Base-by-base conservation (phyloP, 352 stramenopile species). In the Phytopythium mirpurense region DNA sequence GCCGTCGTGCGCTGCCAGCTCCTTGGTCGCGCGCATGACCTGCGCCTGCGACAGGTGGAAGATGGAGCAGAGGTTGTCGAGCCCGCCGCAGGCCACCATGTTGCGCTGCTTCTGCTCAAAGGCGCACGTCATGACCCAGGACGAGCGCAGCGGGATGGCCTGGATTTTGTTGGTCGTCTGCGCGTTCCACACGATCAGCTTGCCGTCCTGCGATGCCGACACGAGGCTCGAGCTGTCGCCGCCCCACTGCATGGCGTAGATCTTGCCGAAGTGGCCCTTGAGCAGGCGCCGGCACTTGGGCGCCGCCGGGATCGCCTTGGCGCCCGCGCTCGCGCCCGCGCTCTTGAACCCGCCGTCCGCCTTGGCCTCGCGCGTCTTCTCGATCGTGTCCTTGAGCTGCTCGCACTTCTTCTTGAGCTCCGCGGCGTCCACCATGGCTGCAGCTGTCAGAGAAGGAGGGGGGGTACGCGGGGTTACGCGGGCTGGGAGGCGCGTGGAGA, bases 51-150 rank as follows among this genome's bases (percentile, higher is more conserved):
- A 90, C 10, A 98, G 72, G 63, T 98, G 93, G 71, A 99, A 99
- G 61, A 99, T 98, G n/a, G 96, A 99, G 76, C 97, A 99, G 43
- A 99, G 72, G 76, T 99, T 99, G 73, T 99, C 97, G 8, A 99
- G 78, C 12, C 97, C 97, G 42, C 97, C 97, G 67, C 96, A 99
- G 1, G 97, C 97, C 36, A 99, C 94, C 72, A 99, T 91, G 63
- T 98, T 96, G 55, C 95, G 90, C 59, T 97, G 90, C 43, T 93
- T 93, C 66, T 98, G 96, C 79, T 99, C 97, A 62, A 98, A 99
- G 6, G 96, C 96, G 60, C 97, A 99, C 9, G 96, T 98, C 97
- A 99, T 99, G 55, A 99, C 97, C 94, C 97, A 99, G 21, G 86
- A 98, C 15, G 90, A 98, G 32, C 96, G 94, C 35, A 99, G 71